These are phyloP conservation scores for Mitragyna speciosa DNA, from an alignment of 257 asterid genomes.

Conservation along the genomic window DNA sequence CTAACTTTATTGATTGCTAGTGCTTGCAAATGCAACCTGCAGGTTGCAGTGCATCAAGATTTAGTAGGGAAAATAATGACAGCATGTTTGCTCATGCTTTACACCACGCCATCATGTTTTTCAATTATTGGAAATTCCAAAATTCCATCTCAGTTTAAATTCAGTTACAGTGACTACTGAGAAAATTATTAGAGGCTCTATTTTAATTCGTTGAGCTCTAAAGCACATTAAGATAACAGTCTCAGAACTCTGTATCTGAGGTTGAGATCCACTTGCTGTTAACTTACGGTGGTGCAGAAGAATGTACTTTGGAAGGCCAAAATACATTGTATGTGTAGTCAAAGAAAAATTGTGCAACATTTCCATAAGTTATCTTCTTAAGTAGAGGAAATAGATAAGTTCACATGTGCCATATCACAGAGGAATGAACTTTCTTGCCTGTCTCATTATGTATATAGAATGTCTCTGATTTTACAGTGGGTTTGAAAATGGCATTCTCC, in stretches of 20 bases:
- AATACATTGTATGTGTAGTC: background rate
- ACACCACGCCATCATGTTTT: background rate
- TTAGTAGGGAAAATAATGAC: background rate
- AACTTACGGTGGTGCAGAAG: background rate
- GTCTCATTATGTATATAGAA: background rate
- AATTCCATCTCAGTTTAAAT: background rate
- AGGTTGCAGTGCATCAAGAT: background rate
- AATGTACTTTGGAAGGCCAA: background rate
- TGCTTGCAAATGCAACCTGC: slow-evolving; percentile 9
- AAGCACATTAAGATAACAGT: slow-evolving; percentile 3
- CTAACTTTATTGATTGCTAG: background rate
- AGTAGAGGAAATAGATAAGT: background rate
- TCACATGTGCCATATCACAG: too few species aligned
- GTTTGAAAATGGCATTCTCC: background rate
- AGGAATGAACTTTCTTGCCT: background rate
- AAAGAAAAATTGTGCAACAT: background rate
- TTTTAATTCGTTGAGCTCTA: slow-evolving; percentile 1
- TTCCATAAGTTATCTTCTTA: background rate
- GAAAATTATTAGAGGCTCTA: background rate
- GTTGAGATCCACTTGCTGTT: background rate
- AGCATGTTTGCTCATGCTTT: background rate
- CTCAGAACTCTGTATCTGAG: background rate
- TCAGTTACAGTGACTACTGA: background rate
- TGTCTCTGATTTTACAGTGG: background rate
- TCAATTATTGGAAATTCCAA: background rate